Percentiles rank a stretch among this genome's conserved stretches.
Conservation (phyloP, 352 stramenopile species). For the Peronospora destructor region DNA sequence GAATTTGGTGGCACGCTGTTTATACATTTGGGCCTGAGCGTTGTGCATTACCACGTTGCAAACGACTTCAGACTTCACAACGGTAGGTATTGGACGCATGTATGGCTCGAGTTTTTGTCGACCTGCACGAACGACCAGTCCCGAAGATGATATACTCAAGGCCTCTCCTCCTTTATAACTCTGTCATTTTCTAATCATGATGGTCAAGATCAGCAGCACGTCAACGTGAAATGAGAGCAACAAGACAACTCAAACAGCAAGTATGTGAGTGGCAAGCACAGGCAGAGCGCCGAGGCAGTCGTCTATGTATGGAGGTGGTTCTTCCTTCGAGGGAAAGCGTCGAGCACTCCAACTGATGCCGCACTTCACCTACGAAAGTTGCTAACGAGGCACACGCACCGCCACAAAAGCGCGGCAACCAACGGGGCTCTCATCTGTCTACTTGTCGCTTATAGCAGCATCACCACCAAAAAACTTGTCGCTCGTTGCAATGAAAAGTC, state of each 20-base stretch:
- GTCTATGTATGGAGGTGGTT: constrained; percentile 31
- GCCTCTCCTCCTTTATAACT: no score
- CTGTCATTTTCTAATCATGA: no score
- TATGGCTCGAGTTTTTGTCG: constrained; percentile 15
- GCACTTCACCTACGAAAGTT: constrained; percentile 28
- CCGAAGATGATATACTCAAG: no score
- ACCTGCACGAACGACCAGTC: background rate
- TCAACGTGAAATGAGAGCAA: no score
- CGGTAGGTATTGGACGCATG: constrained; percentile 37
- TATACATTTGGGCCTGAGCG: constrained; percentile 69
- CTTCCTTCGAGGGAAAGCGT: constrained; percentile 31
- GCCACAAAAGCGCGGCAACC: constrained; percentile 13
- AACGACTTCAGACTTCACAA: constrained; percentile 62
- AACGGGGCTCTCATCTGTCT: constrained; percentile 24
- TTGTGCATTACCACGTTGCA: constrained; percentile 52
- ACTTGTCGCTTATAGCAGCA: constrained; percentile 11
- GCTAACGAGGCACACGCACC: constrained; percentile 12
- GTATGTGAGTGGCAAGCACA: constrained; percentile 6
- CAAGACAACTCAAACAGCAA: constrained; percentile 8
- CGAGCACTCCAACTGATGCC: constrained; percentile 12
- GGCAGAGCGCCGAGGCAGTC: constrained; percentile 16
- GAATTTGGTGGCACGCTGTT: constrained; percentile 66
- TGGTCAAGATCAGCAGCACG: no score
- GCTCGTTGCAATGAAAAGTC: no score
- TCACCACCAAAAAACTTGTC: background rate